Conservation (phyloP, 2,329 filamentous ascomycete species). For the Aspergillus quadricinctus region DNA sequence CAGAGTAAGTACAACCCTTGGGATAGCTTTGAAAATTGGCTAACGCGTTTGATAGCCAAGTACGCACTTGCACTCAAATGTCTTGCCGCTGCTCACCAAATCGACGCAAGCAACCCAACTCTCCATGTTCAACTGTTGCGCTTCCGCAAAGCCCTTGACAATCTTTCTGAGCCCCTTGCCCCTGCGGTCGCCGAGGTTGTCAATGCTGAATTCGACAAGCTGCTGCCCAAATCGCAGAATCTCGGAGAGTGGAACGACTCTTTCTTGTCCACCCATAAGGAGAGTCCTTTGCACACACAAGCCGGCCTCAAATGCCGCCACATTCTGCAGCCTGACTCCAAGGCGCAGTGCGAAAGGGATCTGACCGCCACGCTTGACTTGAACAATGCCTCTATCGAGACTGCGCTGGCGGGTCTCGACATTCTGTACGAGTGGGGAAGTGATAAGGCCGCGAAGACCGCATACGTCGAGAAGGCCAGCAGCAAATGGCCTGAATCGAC, state of each 20-base stretch:
- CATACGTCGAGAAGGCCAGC: constrained; percentile 43
- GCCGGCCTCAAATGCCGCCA: constrained; percentile 59
- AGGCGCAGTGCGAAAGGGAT: constrained; percentile 56
- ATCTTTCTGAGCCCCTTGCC: constrained; percentile 56
- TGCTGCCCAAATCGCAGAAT: constrained; percentile 54
- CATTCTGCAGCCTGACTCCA: constrained; percentile 54
- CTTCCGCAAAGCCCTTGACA: constrained; percentile 61
- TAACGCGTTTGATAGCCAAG: constrained; percentile 59
- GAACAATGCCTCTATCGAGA: constrained; percentile 49
- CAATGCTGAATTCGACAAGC: constrained; percentile 60
- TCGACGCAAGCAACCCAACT: constrained; percentile 66
- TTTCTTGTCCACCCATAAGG: constrained; percentile 59
- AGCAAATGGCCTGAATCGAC: constrained; percentile 40
- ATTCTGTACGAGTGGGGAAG: constrained; percentile 51
- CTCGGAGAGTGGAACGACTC: constrained; percentile 63
- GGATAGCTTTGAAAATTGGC: constrained; percentile 9
- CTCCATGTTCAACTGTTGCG: constrained; percentile 71
- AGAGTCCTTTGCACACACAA: constrained; percentile 59
- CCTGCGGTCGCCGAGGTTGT: constrained; percentile 65
- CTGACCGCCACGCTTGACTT: constrained; percentile 57
- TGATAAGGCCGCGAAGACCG: constrained; percentile 44
- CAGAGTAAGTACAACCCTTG: constrained; percentile 58
- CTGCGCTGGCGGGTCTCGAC: constrained; percentile 54
- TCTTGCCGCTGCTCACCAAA: constrained; percentile 65
- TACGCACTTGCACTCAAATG: constrained; percentile 83